phyloP scores from a whole-genome alignment of 2,329 filamentous ascomycete species.

The Cytospora chrysosperma region DNA sequence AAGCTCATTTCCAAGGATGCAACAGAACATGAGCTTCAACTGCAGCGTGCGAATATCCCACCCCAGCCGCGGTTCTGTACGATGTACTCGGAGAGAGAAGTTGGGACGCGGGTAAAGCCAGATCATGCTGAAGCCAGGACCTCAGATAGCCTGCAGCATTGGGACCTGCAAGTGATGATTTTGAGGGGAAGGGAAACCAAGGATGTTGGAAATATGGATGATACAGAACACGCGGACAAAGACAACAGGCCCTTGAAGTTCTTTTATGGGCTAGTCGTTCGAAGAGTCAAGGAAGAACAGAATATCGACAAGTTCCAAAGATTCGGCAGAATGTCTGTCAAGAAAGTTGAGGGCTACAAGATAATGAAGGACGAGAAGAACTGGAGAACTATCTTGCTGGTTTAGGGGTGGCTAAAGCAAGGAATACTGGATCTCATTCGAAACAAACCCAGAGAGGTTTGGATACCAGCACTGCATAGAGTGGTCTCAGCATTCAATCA shows the following conservation, averaged over 20 bases:
- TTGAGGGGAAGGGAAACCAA: neutral
- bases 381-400: constrained; percentile 5
- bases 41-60: neutral
- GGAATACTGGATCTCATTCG: too few species aligned
- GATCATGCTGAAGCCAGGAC: neutral
- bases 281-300: neutral
- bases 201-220: neutral
- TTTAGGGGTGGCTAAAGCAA: neutral
- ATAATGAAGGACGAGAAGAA: neutral
- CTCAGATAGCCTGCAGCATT: neutral
- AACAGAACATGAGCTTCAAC: neutral
- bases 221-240: neutral
- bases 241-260: neutral
- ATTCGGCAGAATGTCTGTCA: neutral
- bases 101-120: neutral
- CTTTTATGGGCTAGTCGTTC: neutral
- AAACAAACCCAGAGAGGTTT: too few species aligned
- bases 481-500: too few species aligned
- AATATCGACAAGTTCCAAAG: neutral
- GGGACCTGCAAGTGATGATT: constrained; percentile 2
- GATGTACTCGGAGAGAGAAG: neutral
- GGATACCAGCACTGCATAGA: too few species aligned
- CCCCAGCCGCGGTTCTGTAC: constrained; percentile 1
- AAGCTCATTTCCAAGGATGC: neutral
- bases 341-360: neutral